A percentile compares a stretch with the other conserved stretches of the same genome.
phyloP scores from a whole-genome alignment of 768 basidiomycete species.

The Xerocomus spinulosus region DNA sequence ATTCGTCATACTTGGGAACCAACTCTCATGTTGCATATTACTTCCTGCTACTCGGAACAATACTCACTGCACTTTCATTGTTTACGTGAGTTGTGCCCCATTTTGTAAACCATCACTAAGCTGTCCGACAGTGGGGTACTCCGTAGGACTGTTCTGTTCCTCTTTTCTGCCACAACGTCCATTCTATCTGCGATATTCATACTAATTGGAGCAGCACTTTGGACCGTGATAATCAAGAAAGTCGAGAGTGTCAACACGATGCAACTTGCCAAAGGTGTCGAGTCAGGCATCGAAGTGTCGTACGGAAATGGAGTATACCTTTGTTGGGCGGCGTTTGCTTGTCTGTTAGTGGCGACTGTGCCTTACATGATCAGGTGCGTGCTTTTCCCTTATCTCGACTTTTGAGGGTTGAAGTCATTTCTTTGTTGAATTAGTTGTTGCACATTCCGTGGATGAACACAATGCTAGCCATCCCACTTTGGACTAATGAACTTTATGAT shows the following conservation, averaged over 20 bases:
- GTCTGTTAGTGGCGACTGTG: slow-evolving; percentile 57
- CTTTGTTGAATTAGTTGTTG: slow-evolving; percentile 53
- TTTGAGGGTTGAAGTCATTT: background rate
- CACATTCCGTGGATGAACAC: slow-evolving; percentile 64
- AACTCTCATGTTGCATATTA: slow-evolving; percentile 70
- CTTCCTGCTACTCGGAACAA: slow-evolving; percentile 67
- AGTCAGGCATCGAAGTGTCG: slow-evolving; percentile 61
- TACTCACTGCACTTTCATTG: slow-evolving; percentile 60
- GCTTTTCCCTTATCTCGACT: background rate
- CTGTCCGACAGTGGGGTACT: slow-evolving; percentile 51
- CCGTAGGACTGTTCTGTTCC: slow-evolving; percentile 61
- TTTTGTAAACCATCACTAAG: slow-evolving; percentile 5
- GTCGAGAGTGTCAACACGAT: slow-evolving; percentile 54
- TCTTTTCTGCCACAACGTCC: slow-evolving; percentile 61
- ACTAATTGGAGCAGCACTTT: slow-evolving; percentile 67
- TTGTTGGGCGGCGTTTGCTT: slow-evolving; percentile 71
- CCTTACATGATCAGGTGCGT: slow-evolving; percentile 77
- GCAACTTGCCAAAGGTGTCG: slow-evolving; percentile 37
- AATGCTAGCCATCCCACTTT: slow-evolving; percentile 28
- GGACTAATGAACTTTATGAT: slow-evolving; percentile 16
- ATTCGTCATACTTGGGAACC: slow-evolving; percentile 58
- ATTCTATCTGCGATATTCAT: slow-evolving; percentile 56
- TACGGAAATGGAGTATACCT: slow-evolving; percentile 60
- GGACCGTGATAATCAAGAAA: slow-evolving; percentile 72
- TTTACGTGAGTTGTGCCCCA: slow-evolving; percentile 49